Evolutionary conservation across 306 rosid genomes (phyloP), one percentile per base, ranked within the genome.

Genomic region (Inga oerstediana): DNA sequence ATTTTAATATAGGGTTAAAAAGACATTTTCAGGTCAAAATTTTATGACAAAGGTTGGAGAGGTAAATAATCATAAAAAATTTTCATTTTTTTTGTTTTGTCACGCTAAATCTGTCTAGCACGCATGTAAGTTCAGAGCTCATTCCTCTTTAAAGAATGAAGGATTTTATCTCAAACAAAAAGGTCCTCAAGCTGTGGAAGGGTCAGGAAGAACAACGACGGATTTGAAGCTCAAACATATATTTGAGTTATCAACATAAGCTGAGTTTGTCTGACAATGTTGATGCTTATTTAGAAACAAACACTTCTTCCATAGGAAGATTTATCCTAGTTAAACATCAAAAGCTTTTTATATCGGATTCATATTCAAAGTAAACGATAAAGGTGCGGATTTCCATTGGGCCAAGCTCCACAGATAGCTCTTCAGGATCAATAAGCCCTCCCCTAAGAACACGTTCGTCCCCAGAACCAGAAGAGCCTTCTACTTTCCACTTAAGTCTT

Each of bases 351-450:
- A 27, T 85, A 71, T 77, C 69, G 76, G 83, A 49, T 41, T 48
- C 79, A 5, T 80, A 5, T 59, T 69, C 87, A 30, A 87, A 89
- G 79, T 82, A 73, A 61, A 93, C 35, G 79, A 89, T 62, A 72
- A 96, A 96, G 83, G 97, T 92, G 74, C 98, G 92, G 76, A 93
- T 96, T 86, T 93, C 98, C 97, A 91, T 91, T 1, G 99, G 97
- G 11, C 92, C 87, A 37, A 96, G 97, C 85, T 96, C 98, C 83
- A 92, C 97, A n/a, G 73, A 73, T 52, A 93, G 89, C 79, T 85
- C 84, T 77, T 81, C 80, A 37, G 94, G 97, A 84, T 93, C 91
- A 69, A 92, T 87, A 48, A 94, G 88, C 20, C 94, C 86, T 68
- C 99, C 99, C 89, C 97, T 92, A 49, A 62, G 79, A 71, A 84